Evolutionary conservation across 1,139 yeast species (phyloP), one percentile per base, ranked within the genome.

Genomic region (Magnusiomyces paraingens): DNA sequence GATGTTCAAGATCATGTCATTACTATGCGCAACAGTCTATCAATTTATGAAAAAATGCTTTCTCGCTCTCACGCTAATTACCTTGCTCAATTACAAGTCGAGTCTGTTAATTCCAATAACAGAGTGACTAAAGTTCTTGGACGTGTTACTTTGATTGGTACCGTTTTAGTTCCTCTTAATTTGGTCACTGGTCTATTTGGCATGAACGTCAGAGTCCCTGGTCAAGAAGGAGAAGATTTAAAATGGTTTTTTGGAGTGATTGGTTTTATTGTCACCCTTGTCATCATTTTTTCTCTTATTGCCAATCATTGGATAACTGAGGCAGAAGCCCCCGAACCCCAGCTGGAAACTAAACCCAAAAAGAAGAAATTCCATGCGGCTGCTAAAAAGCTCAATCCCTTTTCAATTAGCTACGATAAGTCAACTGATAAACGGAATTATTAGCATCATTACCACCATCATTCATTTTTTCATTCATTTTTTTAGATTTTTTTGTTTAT

Each of bases 1-100:
- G 99, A 93, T 82, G 91, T 91, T 65, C 98, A 91, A 73, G 98
- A 91, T 77, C 99, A 91, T 78, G 87, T 91, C 64, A 83, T 91
- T 58, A 91, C 98, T 17, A 91, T 91, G 98, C 86, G 84, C 69
- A 96, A 90, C 70, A 90, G 89, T 64, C 78, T 91, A 66, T 71
- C 84, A 51, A 88, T 95, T 2, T 91, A 89, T 65, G 99, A 91
- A 69, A 91, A 91, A 77, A 90, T 91, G 62, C 85, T 93, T 66
- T 84, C 95, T 47, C 79, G 98, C 61, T 86, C 95, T 0, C 98
- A 91, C 68, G 80, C 96, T 29, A 91, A 91, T 67, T 91, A 91
- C 68, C 75, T 91, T 67, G 97, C 98, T 0, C 97, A 90, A 68
- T 75, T 91, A 64, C 97, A 91, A 68, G 96, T 91, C 51, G 96